A percentile compares a stretch with the other conserved stretches of the same genome.
These are phyloP conservation scores for Saccharomycopsis fermentans DNA, from an alignment of 805 yeast genomes.

Conservation along the genomic window DNA sequence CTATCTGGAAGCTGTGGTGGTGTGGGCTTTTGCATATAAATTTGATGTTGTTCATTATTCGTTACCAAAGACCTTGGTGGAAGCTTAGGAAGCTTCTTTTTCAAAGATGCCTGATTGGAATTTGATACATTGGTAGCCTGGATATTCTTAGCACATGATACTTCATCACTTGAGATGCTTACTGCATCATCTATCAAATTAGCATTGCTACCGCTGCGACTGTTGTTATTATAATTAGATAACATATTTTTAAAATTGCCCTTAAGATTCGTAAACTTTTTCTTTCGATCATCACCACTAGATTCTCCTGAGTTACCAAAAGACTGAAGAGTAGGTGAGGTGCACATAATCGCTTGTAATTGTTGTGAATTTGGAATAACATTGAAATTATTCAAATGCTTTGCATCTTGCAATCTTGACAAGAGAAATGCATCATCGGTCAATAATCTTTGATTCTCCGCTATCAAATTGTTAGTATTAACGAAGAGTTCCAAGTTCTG, in stretches of 20 bases:
- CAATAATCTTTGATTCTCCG: background rate
- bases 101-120: background rate
- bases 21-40: background rate
- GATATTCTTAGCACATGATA: background rate
- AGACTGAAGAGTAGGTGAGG: background rate
- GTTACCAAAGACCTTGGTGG: background rate
- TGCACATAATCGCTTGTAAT: background rate
- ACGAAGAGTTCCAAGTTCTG: background rate
- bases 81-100: slow-evolving; percentile 1
- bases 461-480: background rate
- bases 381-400: slow-evolving; percentile 13
- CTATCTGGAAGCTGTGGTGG: background rate
- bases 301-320: background rate
- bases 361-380: slow-evolving; percentile 9
- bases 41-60: background rate
- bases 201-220: background rate
- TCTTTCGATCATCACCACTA: slow-evolving; percentile 1
- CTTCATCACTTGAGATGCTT: background rate
- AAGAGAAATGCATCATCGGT: background rate
- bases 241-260: slow-evolving; percentile 8
- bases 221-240: background rate
- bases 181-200: background rate
- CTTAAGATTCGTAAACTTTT: background rate
- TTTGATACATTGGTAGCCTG: background rate
- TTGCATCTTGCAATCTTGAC: slow-evolving; percentile 2